These are phyloP conservation scores for Persicaria maculosa DNA, from an alignment of 148 eudicot genomes.

Conservation along the genomic window DNA sequence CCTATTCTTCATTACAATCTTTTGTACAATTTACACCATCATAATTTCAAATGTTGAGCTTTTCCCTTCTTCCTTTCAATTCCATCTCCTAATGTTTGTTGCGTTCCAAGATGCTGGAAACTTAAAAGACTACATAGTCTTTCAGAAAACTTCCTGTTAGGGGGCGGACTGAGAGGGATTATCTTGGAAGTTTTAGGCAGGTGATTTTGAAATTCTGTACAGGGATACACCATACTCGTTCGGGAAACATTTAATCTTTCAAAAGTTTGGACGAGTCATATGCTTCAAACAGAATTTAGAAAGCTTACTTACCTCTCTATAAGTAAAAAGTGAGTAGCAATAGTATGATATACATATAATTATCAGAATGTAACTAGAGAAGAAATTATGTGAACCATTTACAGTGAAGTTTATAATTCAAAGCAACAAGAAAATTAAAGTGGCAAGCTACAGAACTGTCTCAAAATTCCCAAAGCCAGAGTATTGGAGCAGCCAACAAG, in stretches of 20 bases:
- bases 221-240: no score
- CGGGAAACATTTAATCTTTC: no score
- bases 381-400: not conserved
- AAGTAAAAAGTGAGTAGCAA: not conserved
- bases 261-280: not conserved
- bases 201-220: not conserved
- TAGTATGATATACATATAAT: no score
- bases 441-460: not conserved
- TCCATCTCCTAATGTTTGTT: not conserved
- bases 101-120: not conserved
- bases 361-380: no score
- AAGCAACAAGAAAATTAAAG: not conserved
- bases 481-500: not conserved
- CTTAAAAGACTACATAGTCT: not conserved
- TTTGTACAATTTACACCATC: not conserved
- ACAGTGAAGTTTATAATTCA: not conserved
- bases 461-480: not conserved
- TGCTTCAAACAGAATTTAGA: not conserved
- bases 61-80: not conserved
- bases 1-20: not conserved
- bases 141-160: not conserved
- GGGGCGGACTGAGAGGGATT: not conserved
- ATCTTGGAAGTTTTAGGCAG: not conserved
- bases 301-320: no score
- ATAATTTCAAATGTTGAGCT: not conserved